Percentiles rank a stretch among this genome's conserved stretches.
Evolutionary conservation across 2,329 filamentous ascomycete species (phyloP).

Genomic region (Xylariaceae sp.): DNA sequence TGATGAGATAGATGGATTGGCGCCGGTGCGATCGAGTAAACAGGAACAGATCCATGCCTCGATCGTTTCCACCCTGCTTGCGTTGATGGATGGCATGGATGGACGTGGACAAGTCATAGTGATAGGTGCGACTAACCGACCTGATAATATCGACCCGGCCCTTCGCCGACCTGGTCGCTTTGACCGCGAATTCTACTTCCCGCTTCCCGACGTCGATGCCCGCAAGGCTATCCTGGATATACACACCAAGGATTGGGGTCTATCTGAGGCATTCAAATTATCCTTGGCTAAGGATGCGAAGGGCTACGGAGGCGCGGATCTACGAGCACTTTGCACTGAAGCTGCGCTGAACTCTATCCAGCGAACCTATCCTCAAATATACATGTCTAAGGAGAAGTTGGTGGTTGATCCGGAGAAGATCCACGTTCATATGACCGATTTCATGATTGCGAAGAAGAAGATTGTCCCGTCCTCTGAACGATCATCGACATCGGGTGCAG

Average conservation of each 20-base stretch:
- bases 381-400: conserved; percentile 83
- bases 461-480: conserved; percentile 93
- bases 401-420: conserved; percentile 83
- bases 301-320: conserved; percentile 92
- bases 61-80: conserved; percentile 90
- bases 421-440: conserved; percentile 84
- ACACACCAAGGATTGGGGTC: conserved; percentile 89
- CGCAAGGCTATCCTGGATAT: conserved; percentile 89
- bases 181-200: conserved; percentile 97
- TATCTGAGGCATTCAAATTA: conserved; percentile 74
- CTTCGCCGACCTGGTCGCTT: conserved; percentile 90
- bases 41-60: conserved; percentile 98
- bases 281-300: conserved; percentile 85
- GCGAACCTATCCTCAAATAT: conserved; percentile 93
- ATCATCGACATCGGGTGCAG: conserved; percentile 78
- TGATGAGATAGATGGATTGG: conserved; percentile 95
- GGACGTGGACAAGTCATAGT: conserved; percentile 97
- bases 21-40: conserved; percentile 93
- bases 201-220: conserved; percentile 75
- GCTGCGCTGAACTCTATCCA: conserved; percentile 94
- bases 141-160: conserved; percentile 95
- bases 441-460: conserved; percentile 95
- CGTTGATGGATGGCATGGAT: conserved; percentile 97
- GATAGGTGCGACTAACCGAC: conserved; percentile 96
- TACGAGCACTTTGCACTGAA: conserved; percentile 92